Conservation (phyloP, 2,329 filamentous ascomycete species). For the Emmonsiellopsis sp. region DNA sequence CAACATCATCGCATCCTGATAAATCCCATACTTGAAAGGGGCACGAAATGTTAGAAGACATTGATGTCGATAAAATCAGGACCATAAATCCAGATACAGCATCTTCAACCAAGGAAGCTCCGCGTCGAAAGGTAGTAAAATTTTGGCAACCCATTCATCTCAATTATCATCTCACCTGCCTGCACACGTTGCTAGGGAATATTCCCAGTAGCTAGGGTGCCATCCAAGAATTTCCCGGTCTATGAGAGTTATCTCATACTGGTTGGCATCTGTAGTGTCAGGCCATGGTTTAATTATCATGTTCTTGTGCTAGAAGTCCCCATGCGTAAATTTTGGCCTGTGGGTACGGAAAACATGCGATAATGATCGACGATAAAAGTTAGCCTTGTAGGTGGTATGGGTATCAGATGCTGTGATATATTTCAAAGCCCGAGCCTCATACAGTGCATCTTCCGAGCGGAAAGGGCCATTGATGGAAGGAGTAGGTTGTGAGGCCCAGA, state of each 20-base stretch:
- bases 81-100: constrained; percentile 17
- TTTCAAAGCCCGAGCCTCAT: constrained; percentile 19
- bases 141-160: constrained; percentile 21
- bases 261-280: neutral
- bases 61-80: constrained; percentile 4
- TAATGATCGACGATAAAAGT: constrained; percentile 18
- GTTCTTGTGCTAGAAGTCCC: constrained; percentile 23
- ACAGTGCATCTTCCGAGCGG: constrained; percentile 17
- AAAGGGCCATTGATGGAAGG: constrained; percentile 20
- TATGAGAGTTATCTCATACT: constrained; percentile 22
- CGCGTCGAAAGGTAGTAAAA: constrained; percentile 20
- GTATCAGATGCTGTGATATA: constrained; percentile 12
- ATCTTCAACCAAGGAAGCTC: constrained; percentile 23
- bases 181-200: constrained; percentile 23
- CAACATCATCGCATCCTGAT: neutral
- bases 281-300: constrained; percentile 15
- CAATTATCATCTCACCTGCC: constrained; percentile 27
- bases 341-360: constrained; percentile 15
- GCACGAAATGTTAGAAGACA: neutral
- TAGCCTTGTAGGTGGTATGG: constrained; percentile 12
- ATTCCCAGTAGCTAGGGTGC: constrained; percentile 33
- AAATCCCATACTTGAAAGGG: neutral
- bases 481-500: constrained; percentile 18
- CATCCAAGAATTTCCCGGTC: constrained; percentile 33
- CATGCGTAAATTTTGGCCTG: constrained; percentile 20